Conservation (phyloP, 2,329 filamentous ascomycete genomes). For the Penicillium sp. region DNA sequence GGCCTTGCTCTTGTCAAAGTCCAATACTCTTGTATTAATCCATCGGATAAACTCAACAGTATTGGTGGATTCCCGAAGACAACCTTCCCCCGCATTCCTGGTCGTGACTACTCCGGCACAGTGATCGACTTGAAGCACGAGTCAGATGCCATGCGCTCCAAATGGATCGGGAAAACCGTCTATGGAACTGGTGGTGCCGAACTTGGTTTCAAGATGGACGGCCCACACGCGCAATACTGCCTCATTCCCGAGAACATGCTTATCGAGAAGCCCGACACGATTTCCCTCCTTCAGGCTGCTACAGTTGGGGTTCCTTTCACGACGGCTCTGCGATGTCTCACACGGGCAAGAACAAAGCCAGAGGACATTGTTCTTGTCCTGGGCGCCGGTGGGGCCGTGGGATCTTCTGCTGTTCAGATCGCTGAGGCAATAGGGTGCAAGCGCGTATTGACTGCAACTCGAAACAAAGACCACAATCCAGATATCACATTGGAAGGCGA, state of each 20-base stretch:
- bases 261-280: constrained; percentile 18
- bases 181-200: constrained; percentile 31
- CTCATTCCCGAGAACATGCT: constrained; percentile 19
- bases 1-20: constrained; percentile 28
- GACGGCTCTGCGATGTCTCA: constrained; percentile 24
- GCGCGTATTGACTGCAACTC: constrained; percentile 24
- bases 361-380: constrained; percentile 31
- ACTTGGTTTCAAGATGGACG: constrained; percentile 27
- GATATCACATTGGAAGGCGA: constrained; percentile 16
- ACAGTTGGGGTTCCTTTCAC: constrained; percentile 30
- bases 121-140: constrained; percentile 21
- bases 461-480: constrained; percentile 16
- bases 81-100: constrained; percentile 27
- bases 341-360: constrained; percentile 17
- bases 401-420: constrained; percentile 25
- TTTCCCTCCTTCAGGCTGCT: constrained; percentile 28
- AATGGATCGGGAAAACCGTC: constrained; percentile 26
- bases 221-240: constrained; percentile 29
- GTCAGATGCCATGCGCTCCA: constrained; percentile 3
- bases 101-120: constrained; percentile 34
- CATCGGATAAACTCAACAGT: constrained; percentile 32
- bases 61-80: constrained; percentile 34
- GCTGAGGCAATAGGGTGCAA: constrained; percentile 25
- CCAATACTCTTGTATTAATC: constrained; percentile 28
- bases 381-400: constrained; percentile 30